Conservation (phyloP, 2,329 filamentous ascomycete species). For the Chaetomiaceae sp. region DNA sequence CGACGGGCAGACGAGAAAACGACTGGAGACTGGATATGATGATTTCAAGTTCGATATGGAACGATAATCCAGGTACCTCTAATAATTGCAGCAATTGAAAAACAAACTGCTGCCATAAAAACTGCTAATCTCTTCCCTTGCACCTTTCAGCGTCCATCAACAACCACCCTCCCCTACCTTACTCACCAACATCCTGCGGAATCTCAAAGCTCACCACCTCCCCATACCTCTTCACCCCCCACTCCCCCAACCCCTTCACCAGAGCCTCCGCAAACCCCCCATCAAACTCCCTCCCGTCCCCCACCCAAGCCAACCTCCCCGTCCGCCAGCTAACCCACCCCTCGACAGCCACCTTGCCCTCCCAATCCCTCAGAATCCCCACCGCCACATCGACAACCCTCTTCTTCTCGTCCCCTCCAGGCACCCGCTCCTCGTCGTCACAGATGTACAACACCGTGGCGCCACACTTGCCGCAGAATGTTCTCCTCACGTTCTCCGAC, state of each 20-base stretch:
- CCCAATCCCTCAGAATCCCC: slow-evolving; percentile 42
- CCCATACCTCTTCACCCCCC: slow-evolving; percentile 36
- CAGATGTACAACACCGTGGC: slow-evolving; percentile 40
- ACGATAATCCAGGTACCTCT: too few relatives aligned
- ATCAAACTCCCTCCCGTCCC: slow-evolving; percentile 37
- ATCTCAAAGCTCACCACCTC: slow-evolving; percentile 19
- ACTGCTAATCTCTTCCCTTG: too few relatives aligned
- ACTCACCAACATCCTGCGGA: slow-evolving; percentile 7
- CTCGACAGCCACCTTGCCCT: slow-evolving; percentile 39
- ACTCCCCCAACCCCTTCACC: slow-evolving; percentile 36
- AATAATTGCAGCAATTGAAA: too few relatives aligned
- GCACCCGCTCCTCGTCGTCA: slow-evolving; percentile 25
- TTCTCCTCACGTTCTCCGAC: slow-evolving; percentile 36
- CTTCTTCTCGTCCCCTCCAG: slow-evolving; percentile 26
- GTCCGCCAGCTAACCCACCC: slow-evolving; percentile 46
- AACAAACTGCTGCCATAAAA: too few relatives aligned
- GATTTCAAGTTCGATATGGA: too few relatives aligned
- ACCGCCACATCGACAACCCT: slow-evolving; percentile 41
- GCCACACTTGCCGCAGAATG: slow-evolving; percentile 45
- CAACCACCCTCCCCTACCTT: neutral
- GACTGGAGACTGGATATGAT: too few relatives aligned
- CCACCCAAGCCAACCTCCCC: slow-evolving; percentile 31
- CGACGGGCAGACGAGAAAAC: too few relatives aligned
- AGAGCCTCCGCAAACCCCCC: slow-evolving; percentile 34
- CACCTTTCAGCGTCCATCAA: neutral